Conservation (phyloP, 306 rosid species). For the Corylus avellana region DNA sequence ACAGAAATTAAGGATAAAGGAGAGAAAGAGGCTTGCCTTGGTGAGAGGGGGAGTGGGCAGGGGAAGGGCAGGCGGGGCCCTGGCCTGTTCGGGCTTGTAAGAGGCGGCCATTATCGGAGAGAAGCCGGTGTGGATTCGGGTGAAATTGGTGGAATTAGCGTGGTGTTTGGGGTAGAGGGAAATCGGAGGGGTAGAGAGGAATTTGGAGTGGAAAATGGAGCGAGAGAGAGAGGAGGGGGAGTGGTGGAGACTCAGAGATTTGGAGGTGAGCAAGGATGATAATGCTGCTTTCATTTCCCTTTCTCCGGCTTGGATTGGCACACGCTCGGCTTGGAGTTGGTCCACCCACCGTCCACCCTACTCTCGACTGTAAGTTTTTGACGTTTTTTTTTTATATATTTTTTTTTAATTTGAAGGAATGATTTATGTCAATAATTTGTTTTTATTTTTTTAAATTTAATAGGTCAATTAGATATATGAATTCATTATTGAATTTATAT, state of each 20-base stretch:
- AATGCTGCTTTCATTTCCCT: slow-evolving; percentile 59
- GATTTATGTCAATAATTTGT: too few species aligned
- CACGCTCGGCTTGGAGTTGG: not conserved
- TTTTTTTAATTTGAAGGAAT: too few species aligned
- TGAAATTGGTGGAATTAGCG: slow-evolving; percentile 20
- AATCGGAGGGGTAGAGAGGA: slow-evolving; percentile 9
- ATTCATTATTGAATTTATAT: too few species aligned
- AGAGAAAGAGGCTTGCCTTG: slow-evolving; percentile 44
- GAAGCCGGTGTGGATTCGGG: slow-evolving; percentile 31
- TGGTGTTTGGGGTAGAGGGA: slow-evolving; percentile 2
- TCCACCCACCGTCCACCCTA: not conserved
- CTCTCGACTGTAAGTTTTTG: too few species aligned
- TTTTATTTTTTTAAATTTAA: too few species aligned
- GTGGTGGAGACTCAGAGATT: slow-evolving; percentile 34
- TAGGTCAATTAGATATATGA: too few species aligned
- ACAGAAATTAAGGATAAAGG: not conserved
- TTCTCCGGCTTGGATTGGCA: not conserved
- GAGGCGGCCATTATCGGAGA: slow-evolving; percentile 61
- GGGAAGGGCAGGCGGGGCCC: slow-evolving; percentile 72
- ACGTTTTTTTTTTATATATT: too few species aligned
- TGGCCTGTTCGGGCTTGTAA: slow-evolving; percentile 59
- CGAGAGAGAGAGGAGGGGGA: slow-evolving; percentile 27
- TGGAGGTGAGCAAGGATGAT: slow-evolving; percentile 44
- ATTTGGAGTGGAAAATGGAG: slow-evolving; percentile 24
- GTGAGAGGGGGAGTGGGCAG: slow-evolving; percentile 66